phyloP scores from a whole-genome alignment of 129 eudicot genomes.

The Deinandra increscens region DNA sequence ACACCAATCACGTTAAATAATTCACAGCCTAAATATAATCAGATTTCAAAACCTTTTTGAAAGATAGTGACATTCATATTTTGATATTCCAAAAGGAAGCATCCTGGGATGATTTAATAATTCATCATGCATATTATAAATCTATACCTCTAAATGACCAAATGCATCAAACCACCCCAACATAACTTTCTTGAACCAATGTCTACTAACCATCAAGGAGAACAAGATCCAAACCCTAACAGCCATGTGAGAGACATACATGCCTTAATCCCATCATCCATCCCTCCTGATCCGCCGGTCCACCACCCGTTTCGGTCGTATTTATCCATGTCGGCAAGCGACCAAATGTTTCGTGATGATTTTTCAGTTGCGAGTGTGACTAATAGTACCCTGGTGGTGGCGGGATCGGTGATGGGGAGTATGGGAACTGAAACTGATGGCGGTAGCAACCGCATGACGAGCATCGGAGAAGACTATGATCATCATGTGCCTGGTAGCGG shows the following conservation, averaged over 20 bases:
- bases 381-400: constrained; percentile 41
- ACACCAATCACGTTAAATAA: constrained; percentile 17
- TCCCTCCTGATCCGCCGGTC: constrained; percentile 15
- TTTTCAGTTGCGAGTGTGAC: constrained; percentile 53
- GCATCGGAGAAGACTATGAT: constrained; percentile 42
- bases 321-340: constrained; percentile 27
- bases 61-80: constrained; percentile 31
- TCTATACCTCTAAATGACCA: constrained; percentile 8
- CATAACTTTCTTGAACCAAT: constrained; percentile 14
- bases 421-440: constrained; percentile 28
- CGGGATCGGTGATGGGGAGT: constrained; percentile 33
- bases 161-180: constrained; percentile 6
- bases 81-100: constrained; percentile 20
- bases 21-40: neutral
- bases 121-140: constrained; percentile 7
- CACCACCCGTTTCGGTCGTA: constrained; percentile 13
- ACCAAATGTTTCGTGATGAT: constrained; percentile 43
- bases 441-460: constrained; percentile 29
- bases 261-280: constrained; percentile 32
- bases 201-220: constrained; percentile 25
- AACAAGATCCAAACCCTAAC: constrained; percentile 21
- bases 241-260: constrained; percentile 30
- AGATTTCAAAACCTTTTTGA: constrained; percentile 1
- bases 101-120: neutral
- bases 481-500: neutral